A percentile compares a stretch with the other conserved stretches of the same genome.
phyloP scores from a whole-genome alignment of 208 protist genomes.

The Tritrichomonas foetus region DNA sequence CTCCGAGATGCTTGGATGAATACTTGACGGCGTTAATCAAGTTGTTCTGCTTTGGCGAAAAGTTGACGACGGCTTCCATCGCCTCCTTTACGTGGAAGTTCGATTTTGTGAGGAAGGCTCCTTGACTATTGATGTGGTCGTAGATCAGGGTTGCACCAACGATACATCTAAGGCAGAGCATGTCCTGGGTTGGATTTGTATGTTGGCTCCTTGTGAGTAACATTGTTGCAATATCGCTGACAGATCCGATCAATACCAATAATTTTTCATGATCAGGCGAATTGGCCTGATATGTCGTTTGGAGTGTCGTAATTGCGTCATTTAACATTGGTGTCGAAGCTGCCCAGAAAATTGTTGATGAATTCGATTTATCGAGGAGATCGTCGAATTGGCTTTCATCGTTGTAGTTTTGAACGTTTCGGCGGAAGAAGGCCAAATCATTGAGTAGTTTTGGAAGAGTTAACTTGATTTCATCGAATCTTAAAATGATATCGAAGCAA shows the following conservation, averaged over 20 bases:
- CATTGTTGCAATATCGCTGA: neutral
- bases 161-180: neutral
- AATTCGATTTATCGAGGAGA: neutral
- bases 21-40: neutral
- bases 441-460: neutral
- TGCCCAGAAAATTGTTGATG: constrained; percentile 16
- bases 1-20: neutral
- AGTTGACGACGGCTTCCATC: neutral
- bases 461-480: neutral
- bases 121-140: neutral
- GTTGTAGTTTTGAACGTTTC: neutral
- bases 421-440: neutral
- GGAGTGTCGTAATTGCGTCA: neutral
- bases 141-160: neutral
- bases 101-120: neutral
- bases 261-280: neutral
- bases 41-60: neutral
- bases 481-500: constrained; percentile 5
- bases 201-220: neutral
- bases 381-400: neutral
- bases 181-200: neutral
- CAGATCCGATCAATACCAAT: neutral
- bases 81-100: neutral
- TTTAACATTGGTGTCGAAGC: neutral
- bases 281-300: neutral